These are phyloP conservation scores for Cladosporium velox DNA, from an alignment of 2,329 filamentous ascomycete species.

Conservation along the genomic window DNA sequence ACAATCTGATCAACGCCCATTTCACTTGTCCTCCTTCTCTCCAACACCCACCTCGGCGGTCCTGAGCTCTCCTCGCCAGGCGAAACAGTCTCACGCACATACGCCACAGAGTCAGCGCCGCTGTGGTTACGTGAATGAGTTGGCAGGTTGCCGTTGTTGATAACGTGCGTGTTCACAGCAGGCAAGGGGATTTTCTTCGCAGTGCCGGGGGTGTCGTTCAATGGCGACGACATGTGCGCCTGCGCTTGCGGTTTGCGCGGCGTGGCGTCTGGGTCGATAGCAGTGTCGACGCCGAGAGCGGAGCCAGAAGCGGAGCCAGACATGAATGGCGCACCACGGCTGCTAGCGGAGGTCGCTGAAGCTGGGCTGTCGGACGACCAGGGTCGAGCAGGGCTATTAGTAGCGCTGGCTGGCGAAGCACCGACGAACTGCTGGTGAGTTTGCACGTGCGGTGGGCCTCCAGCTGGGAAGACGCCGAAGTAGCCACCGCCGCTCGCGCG, in stretches of 20 bases:
- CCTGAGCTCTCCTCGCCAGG: slow-evolving; percentile 53
- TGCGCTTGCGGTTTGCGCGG: slow-evolving; percentile 24
- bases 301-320: slow-evolving; percentile 9
- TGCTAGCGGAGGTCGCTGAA: slow-evolving; percentile 19
- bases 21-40: slow-evolving; percentile 66
- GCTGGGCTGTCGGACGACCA: slow-evolving; percentile 12
- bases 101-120: slow-evolving; percentile 68
- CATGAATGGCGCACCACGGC: slow-evolving; percentile 14
- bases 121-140: slow-evolving; percentile 43
- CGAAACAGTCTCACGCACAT: slow-evolving; percentile 51
- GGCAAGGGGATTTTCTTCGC: slow-evolving; percentile 17
- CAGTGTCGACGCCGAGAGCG: slow-evolving; percentile 2
- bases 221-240: slow-evolving; percentile 21
- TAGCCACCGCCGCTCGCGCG: slow-evolving; percentile 11
- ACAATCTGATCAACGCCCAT: slow-evolving; percentile 63
- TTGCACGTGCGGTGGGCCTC: background rate
- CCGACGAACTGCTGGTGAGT: slow-evolving; percentile 4
- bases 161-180: background rate
- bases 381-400: slow-evolving; percentile 12
- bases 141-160: background rate
- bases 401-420: slow-evolving; percentile 12
- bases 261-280: slow-evolving; percentile 25
- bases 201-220: slow-evolving; percentile 26
- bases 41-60: slow-evolving; percentile 66
- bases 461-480: slow-evolving; percentile 11